Base-by-base conservation (phyloP, 257 asterid genomes). In the Solanum rostratum region DNA sequence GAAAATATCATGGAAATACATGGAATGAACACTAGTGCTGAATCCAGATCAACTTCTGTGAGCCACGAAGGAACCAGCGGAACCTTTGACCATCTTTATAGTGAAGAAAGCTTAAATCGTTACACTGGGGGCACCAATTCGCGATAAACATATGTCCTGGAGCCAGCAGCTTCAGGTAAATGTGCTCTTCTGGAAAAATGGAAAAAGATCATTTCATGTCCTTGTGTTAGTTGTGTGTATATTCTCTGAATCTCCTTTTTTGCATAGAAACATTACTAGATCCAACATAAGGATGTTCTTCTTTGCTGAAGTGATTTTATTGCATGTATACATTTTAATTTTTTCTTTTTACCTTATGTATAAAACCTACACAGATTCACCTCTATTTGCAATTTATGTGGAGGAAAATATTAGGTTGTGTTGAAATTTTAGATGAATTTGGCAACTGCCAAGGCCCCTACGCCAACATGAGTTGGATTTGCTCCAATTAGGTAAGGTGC, bases 31-130 rank as follows among this genome's bases (percentile, higher is more conserved):
- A 33, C 33, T 16, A 8, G 7, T 9, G 62, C 45, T 76, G 82
- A 76, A 49, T 76, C 82, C 2, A 8, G 62, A 24, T 76, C 82
- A 76, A 76, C 82, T 91, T 62, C 93, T 92, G 86, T 57, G 86
- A 87, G 90, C 91, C 52, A 59, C 18, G 7, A 89, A 87, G 59
- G 80, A 85, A 45, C 85, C 60, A 19, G 84, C 79, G 82, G 79
- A 89, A 27, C 82, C 86, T 55, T 39, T 10, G 52, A 57, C 13
- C 22, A 81, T 60, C 68, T 54, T 60, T 60, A 81, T 71, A 81
- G 54, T 20, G 71, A 81, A 1, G 55, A 54, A 50, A 76, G 82
- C 63, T 45, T 76, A 76, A 50, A 8, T 27, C 45, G 18, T 50
- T 27, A 76, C 82, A 50, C 14, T 12, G 63, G 63, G 63, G 27